Evolutionary conservation across 768 basidiomycete genomes (phyloP), one percentile per base, ranked within the genome.

Genomic region (Macrolepiota albuminosa): DNA sequence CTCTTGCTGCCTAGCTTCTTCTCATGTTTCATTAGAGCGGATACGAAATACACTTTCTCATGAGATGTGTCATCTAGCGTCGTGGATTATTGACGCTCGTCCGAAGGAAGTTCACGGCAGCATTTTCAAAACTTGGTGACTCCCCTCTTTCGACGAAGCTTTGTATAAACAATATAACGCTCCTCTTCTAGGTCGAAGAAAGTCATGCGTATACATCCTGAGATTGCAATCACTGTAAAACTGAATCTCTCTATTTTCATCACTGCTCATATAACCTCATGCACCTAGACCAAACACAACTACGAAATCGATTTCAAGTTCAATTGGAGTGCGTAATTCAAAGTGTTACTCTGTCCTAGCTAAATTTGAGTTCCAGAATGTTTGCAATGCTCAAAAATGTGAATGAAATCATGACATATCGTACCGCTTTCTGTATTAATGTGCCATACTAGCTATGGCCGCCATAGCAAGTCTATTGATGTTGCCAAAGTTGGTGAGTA

Each of bases 51-150:
- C 93, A 1, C 73, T 95, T 13, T 85, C 90, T 34, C 93, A 95
- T 65, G 93, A 95, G 70, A 93, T 95, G 92, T 95, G 93, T 66
- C 93, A 95, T 74, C 72, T 95, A 37, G 93, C 93, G 2, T 84
- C 84, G 58, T 95, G 93, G 93, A 75, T 91, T 26, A 90, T 95
- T 57, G 84, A 88, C 68, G 75, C 80, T 18, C 78, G 84, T 10
- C 81, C 86, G 4, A 84, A 84, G 59, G 90, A 91, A 69, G 82
- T 80, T 7, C 92, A 95, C 64, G 92, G 92, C 7, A 77, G 72
- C 46, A 72, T 84, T 14, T 94, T 87, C 75, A 89, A 89, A 67
- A 70, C 69, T 52, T 94, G 92, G 92, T 89, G 59, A 58, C 64
- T 49, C 31, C 34, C 21, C 24, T 26, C 42, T 3, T 50, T 10